Conservation (phyloP, 2,329 filamentous ascomycete genomes). For the Albifimbria verrucaria region DNA sequence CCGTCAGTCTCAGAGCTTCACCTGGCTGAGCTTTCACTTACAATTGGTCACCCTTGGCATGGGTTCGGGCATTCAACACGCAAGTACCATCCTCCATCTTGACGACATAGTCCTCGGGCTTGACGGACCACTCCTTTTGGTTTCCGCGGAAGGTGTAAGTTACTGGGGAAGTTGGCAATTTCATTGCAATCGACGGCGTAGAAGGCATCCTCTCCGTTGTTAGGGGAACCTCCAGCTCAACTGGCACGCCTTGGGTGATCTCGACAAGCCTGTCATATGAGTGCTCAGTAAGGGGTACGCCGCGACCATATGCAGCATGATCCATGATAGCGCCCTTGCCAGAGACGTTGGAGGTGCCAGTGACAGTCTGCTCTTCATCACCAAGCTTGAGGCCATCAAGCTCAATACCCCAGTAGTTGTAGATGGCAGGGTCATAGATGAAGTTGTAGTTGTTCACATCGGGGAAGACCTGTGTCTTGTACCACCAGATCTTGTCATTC, state of each 20-base stretch:
- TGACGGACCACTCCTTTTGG: slow-evolving; percentile 9
- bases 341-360: slow-evolving; percentile 10
- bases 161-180: slow-evolving; percentile 7
- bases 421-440: slow-evolving; percentile 11
- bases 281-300: slow-evolving; percentile 12
- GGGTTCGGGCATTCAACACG: slow-evolving; percentile 12
- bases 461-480: slow-evolving; percentile 14
- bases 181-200: slow-evolving; percentile 13
- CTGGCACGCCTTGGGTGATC: slow-evolving; percentile 9
- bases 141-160: slow-evolving; percentile 11
- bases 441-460: slow-evolving; percentile 15
- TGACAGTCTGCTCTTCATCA: slow-evolving; percentile 10
- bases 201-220: slow-evolving; percentile 14
- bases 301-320: slow-evolving; percentile 14
- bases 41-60: slow-evolving; percentile 12
- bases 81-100: slow-evolving; percentile 11
- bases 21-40: slow-evolving; percentile 3
- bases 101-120: slow-evolving; percentile 12
- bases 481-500: slow-evolving; percentile 26
- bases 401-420: slow-evolving; percentile 16
- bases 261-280: slow-evolving; percentile 12
- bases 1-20: neutral
- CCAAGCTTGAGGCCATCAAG: slow-evolving; percentile 12
- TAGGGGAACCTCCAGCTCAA: slow-evolving; percentile 11
- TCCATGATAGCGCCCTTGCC: slow-evolving; percentile 15